phyloP scores from a whole-genome alignment of 768 basidiomycete species.

The Termitomyces sp. region DNA sequence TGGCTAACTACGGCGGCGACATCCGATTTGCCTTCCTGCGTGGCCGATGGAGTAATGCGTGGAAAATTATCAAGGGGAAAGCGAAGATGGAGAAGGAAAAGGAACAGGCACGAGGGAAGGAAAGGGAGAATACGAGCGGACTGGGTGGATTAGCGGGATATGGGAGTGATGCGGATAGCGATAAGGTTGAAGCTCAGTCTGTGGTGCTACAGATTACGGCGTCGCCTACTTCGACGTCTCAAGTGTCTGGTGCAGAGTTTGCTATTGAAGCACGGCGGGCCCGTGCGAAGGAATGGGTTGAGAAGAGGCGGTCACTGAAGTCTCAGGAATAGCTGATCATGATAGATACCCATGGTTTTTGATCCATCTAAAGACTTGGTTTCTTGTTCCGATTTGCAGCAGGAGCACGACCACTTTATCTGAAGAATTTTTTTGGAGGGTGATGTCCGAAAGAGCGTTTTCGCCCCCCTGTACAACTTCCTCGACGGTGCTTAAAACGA shows the following conservation, averaged over 20 bases:
- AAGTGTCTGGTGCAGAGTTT: slow-evolving; percentile 15
- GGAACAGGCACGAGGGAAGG: slow-evolving; percentile 21
- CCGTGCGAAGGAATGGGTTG: slow-evolving; percentile 56
- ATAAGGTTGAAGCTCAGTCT: slow-evolving; percentile 15
- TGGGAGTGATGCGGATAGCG: slow-evolving; percentile 44
- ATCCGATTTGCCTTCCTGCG: slow-evolving; percentile 76
- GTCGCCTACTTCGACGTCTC: not conserved
- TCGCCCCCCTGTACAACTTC: slow-evolving; percentile 69
- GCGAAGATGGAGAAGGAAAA: slow-evolving; percentile 28
- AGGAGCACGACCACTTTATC: not conserved
- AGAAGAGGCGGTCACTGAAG: slow-evolving; percentile 39
- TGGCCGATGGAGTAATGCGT: slow-evolving; percentile 68
- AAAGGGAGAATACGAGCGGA: slow-evolving; percentile 16
- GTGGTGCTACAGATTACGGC: not conserved
- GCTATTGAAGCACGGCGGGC: slow-evolving; percentile 46
- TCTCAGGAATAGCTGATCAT: too few relatives aligned
- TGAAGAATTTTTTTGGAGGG: too few relatives aligned
- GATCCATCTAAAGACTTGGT: not conserved
- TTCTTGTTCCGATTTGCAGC: not conserved
- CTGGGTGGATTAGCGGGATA: slow-evolving; percentile 60
- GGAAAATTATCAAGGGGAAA: slow-evolving; percentile 53
- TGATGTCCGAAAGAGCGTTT: slow-evolving; percentile 63
- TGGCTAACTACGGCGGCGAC: slow-evolving; percentile 82
- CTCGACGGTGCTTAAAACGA: slow-evolving; percentile 68
- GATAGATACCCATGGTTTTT: not conserved